Percentiles rank a stretch among this genome's conserved stretches.
These are phyloP conservation scores for Lomentospora prolificans DNA, from an alignment of 2,329 filamentous ascomycete genomes.

Conservation along the genomic window DNA sequence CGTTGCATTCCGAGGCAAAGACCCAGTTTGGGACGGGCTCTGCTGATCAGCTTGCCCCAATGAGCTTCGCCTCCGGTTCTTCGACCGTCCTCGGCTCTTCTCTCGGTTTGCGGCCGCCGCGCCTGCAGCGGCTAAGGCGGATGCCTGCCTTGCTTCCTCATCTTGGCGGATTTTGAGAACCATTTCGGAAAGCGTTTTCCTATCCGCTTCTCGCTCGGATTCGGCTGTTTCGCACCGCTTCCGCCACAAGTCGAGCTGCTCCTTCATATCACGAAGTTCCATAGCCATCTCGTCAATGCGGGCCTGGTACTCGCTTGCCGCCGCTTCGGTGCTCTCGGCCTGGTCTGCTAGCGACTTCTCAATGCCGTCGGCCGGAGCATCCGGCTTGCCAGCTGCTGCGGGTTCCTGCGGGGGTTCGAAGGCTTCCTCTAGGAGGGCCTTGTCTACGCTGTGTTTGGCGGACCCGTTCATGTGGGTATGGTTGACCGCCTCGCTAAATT, in stretches of 20 bases:
- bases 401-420: conserved; percentile 34
- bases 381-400: conserved; percentile 15
- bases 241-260: conserved; percentile 70
- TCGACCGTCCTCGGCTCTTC: conserved; percentile 6
- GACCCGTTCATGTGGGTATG: conserved; percentile 26
- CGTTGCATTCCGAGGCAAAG: conserved; percentile 7
- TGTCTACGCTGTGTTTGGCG: conserved; percentile 24
- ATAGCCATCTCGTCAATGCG: conserved; percentile 66
- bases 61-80: not conserved
- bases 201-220: conserved; percentile 59
- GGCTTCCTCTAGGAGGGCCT: conserved; percentile 32
- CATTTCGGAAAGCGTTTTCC: conserved; percentile 77
- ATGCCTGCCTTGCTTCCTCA: conserved; percentile 37
- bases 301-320: conserved; percentile 45
- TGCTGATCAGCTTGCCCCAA: not conserved
- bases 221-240: conserved; percentile 73
- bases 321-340: conserved; percentile 25
- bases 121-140: conserved; percentile 22
- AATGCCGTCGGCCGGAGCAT: conserved; percentile 6
- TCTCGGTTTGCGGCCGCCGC: conserved; percentile 12
- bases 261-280: conserved; percentile 73
- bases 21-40: not conserved
- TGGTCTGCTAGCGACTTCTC: conserved; percentile 14
- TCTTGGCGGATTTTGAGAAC: conserved; percentile 70
- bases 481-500: not conserved